These are phyloP conservation scores for Amanita phalloides DNA, from an alignment of 768 basidiomycete species.

Conservation along the genomic window DNA sequence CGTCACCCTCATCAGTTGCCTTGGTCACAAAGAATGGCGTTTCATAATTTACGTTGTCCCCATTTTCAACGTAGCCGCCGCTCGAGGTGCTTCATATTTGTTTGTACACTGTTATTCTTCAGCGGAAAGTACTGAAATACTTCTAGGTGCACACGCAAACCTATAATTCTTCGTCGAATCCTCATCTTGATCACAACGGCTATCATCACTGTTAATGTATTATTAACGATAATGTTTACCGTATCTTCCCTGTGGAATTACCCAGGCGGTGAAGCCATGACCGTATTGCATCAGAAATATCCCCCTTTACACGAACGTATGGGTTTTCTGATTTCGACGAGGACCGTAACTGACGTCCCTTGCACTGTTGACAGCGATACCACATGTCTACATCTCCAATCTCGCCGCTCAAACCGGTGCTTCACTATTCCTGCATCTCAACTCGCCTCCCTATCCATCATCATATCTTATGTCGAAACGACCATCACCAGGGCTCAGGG, in stretches of 20 bases:
- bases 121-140: neutral
- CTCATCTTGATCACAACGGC: slow-evolving; percentile 33
- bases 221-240: slow-evolving; percentile 41
- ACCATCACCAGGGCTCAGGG: slow-evolving; percentile 5
- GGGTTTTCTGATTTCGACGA: neutral
- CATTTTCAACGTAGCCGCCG: slow-evolving; percentile 68
- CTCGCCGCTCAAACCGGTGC: slow-evolving; percentile 86
- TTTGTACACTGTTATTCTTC: slow-evolving; percentile 23
- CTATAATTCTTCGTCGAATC: slow-evolving; percentile 29
- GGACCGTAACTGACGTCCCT: neutral
- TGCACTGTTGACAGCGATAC: slow-evolving; percentile 4
- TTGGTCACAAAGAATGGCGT: slow-evolving; percentile 97
- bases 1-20: slow-evolving; percentile 52
- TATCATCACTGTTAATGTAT: slow-evolving; percentile 41
- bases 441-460: slow-evolving; percentile 40
- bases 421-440: slow-evolving; percentile 72
- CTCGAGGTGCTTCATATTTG: slow-evolving; percentile 54
- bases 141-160: slow-evolving; percentile 26
- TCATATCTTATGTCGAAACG: slow-evolving; percentile 7
- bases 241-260: slow-evolving; percentile 68
- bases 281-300: slow-evolving; percentile 45
- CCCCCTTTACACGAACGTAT: slow-evolving; percentile 5
- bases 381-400: slow-evolving; percentile 72
- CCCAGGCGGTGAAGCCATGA: slow-evolving; percentile 75
- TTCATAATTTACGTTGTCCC: slow-evolving; percentile 88